phyloP scores from a whole-genome alignment of 768 basidiomycete species.

The Boletus sp. region DNA sequence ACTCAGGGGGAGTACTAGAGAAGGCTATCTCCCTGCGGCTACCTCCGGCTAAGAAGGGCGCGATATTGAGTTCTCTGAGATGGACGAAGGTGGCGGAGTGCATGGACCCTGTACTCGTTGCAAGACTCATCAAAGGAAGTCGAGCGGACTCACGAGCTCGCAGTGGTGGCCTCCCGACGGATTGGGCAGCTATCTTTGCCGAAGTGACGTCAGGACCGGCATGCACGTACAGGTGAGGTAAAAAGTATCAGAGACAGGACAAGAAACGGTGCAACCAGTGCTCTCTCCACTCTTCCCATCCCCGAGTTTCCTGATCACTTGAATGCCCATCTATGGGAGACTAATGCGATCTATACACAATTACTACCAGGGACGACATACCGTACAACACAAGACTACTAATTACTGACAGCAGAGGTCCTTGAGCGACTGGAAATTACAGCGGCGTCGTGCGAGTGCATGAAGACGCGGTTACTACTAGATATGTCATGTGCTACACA shows the following conservation, averaged over 20 bases:
- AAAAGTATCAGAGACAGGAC: slow-evolving; percentile 48
- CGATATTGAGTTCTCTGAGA: slow-evolving; percentile 36
- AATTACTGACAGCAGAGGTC: neutral
- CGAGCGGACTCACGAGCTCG: slow-evolving; percentile 34
- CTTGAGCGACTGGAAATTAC: neutral
- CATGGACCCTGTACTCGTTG: slow-evolving; percentile 54
- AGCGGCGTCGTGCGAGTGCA: neutral
- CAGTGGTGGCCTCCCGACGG: slow-evolving; percentile 32
- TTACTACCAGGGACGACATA: neutral
- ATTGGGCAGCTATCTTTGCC: neutral
- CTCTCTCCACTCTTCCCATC: too few relatives aligned
- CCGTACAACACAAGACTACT: neutral
- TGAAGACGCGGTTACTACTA: neutral
- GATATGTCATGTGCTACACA: neutral
- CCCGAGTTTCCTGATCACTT: too few relatives aligned
- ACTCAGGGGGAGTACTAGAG: neutral
- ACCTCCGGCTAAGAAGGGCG: slow-evolving; percentile 26
- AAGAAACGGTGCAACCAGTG: too few relatives aligned
- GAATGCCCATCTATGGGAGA: neutral
- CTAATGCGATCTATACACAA: neutral
- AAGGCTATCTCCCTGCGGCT: neutral
- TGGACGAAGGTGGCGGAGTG: slow-evolving; percentile 42
- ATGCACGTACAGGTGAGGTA: slow-evolving; percentile 23
- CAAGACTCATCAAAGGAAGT: slow-evolving; percentile 53
- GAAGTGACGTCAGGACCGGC: slow-evolving; percentile 41